Evolutionary conservation across 2,329 filamentous ascomycete species (phyloP).

Genomic region (Mycogone perniciosa): DNA sequence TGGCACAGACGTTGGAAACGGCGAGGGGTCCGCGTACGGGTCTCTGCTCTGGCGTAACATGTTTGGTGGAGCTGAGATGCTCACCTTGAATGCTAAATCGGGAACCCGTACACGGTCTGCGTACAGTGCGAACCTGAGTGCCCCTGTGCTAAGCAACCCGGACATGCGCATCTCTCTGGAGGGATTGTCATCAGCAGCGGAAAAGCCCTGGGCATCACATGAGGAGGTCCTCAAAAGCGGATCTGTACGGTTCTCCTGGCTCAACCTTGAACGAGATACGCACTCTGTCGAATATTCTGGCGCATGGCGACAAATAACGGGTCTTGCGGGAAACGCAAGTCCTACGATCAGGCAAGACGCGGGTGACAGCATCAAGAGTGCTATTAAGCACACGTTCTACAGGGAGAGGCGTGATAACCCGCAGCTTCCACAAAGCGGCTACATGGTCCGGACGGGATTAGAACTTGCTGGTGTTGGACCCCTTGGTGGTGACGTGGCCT

Average conservation of each 20-base stretch:
- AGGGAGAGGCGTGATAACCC: slow-evolving; percentile 78
- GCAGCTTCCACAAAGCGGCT: slow-evolving; percentile 75
- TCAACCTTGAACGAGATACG: slow-evolving; percentile 55
- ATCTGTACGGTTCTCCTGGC: slow-evolving; percentile 70
- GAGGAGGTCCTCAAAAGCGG: slow-evolving; percentile 82
- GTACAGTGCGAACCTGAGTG: slow-evolving; percentile 79
- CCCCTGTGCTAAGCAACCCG: slow-evolving; percentile 78
- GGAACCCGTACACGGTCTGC: slow-evolving; percentile 88
- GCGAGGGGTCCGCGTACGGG: slow-evolving; percentile 88
- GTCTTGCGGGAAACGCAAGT: slow-evolving; percentile 67
- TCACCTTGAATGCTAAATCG: slow-evolving; percentile 79
- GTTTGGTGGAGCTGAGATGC: slow-evolving; percentile 85
- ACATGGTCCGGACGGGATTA: slow-evolving; percentile 67
- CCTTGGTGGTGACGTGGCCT: slow-evolving; percentile 83
- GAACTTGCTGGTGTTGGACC: slow-evolving; percentile 86
- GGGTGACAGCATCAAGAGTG: slow-evolving; percentile 86
- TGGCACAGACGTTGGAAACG: slow-evolving; percentile 88
- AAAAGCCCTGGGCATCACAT: slow-evolving; percentile 90
- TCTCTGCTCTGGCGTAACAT: slow-evolving; percentile 85
- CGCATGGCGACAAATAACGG: slow-evolving; percentile 83
- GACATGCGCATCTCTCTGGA: slow-evolving; percentile 74
- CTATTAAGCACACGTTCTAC: slow-evolving; percentile 72
- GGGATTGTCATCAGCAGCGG: slow-evolving; percentile 72
- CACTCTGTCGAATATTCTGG: slow-evolving; percentile 77
- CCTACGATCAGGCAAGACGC: slow-evolving; percentile 78